Percentiles rank a stretch among this genome's conserved stretches.
Evolutionary conservation across 2,329 filamentous ascomycete genomes (phyloP).

Genomic region (Aschersonia sp.): DNA sequence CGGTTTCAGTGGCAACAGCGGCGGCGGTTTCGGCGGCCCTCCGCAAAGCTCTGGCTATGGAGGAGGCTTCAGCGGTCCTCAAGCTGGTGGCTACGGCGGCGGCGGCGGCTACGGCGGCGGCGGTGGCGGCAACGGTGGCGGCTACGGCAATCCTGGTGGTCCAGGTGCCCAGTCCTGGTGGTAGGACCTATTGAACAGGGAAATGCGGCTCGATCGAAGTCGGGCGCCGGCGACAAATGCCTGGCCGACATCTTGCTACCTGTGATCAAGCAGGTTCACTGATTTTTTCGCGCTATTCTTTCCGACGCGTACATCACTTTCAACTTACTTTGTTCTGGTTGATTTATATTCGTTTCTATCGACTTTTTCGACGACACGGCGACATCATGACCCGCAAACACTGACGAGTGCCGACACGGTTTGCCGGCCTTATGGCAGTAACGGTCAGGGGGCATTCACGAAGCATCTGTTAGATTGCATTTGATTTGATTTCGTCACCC

Average conservation of each 20-base stretch:
- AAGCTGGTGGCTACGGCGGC: slow-evolving; percentile 22
- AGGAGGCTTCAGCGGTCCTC: slow-evolving; percentile 17
- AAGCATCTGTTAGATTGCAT: slow-evolving; percentile 29
- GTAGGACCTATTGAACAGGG: slow-evolving; percentile 21
- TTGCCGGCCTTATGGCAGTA: slow-evolving; percentile 18
- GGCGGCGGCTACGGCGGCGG: slow-evolving; percentile 28
- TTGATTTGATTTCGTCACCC: slow-evolving; percentile 27
- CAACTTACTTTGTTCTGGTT: slow-evolving; percentile 9
- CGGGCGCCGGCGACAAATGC: not conserved
- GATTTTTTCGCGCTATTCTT: not conserved
- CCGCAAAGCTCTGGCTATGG: slow-evolving; percentile 22
- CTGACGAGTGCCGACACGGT: slow-evolving; percentile 17
- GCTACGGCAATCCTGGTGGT: slow-evolving; percentile 56
- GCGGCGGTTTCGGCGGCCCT: slow-evolving; percentile 16
- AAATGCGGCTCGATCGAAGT: slow-evolving; percentile 1
- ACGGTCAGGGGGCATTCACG: slow-evolving; percentile 25
- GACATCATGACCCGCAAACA: slow-evolving; percentile 25
- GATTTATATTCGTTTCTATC: slow-evolving; percentile 1
- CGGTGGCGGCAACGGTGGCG: slow-evolving; percentile 21
- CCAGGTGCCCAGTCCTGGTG: slow-evolving; percentile 51
- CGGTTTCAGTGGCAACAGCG: slow-evolving; percentile 24
- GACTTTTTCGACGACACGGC: slow-evolving; percentile 20
- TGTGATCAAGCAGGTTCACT: not conserved
- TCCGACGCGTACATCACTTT: not conserved
- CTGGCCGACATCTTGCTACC: not conserved